Percentiles rank a stretch among this genome's conserved stretches.
These are phyloP conservation scores for Amanita molliuscula DNA, from an alignment of 768 basidiomycete species.

Conservation along the genomic window DNA sequence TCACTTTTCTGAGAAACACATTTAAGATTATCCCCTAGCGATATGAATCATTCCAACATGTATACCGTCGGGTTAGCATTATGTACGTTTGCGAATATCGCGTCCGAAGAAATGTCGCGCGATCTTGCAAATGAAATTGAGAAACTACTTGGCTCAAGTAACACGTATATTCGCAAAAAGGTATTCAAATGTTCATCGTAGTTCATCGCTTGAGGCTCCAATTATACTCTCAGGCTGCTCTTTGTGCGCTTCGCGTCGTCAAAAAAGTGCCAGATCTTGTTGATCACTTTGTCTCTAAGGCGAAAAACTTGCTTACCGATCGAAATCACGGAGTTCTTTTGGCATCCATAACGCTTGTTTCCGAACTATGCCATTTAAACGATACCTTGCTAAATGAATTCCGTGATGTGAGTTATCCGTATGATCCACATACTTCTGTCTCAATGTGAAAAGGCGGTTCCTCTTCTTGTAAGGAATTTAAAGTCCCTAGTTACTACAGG, in stretches of 20 bases:
- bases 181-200: constrained; percentile 26
- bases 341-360: constrained; percentile 88
- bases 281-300: constrained; percentile 84
- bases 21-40: constrained; percentile 37
- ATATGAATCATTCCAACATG: constrained; percentile 99
- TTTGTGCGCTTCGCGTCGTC: constrained; percentile 89
- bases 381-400: constrained; percentile 70
- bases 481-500: constrained; percentile 94
- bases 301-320: constrained; percentile 87
- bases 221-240: constrained; percentile 56
- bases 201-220: constrained; percentile 3
- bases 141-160: constrained; percentile 92
- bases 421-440: constrained; percentile 4
- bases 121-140: constrained; percentile 97
- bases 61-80: constrained; percentile 95
- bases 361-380: constrained; percentile 88
- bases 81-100: constrained; percentile 97
- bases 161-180: constrained; percentile 99
- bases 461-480: constrained; percentile 87
- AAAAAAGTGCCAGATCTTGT: constrained; percentile 94
- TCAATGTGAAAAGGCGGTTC: constrained; percentile 56
- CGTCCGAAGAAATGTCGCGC: constrained; percentile 98
- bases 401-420: constrained; percentile 57
- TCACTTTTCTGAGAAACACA: neutral
- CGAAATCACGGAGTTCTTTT: constrained; percentile 95